Evolutionary conservation across 371 early-diverging fungal genomes (phyloP).

Genomic region (Apophysomyces trapeziformis): DNA sequence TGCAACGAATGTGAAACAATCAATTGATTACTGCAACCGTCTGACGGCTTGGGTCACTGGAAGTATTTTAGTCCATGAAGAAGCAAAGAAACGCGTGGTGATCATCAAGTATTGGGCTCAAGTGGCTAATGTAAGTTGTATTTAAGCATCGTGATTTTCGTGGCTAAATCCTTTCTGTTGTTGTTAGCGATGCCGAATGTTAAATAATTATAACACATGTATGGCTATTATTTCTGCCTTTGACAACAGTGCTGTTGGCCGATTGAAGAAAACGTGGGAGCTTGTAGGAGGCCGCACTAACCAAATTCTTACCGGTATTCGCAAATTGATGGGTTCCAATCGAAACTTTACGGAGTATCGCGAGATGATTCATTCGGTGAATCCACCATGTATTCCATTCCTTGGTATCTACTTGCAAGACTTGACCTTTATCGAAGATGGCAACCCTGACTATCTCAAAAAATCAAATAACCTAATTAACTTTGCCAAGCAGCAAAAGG

Average conservation of each 20-base stretch:
- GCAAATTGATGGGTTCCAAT: slow-evolving; percentile 74
- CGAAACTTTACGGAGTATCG: slow-evolving; percentile 90
- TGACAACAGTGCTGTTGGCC: slow-evolving; percentile 83
- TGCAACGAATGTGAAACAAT: slow-evolving; percentile 71
- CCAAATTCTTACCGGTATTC: slow-evolving; percentile 50
- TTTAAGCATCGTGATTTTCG: not conserved
- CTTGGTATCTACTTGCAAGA: slow-evolving; percentile 89
- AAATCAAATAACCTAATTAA: slow-evolving; percentile 75
- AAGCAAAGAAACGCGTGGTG: slow-evolving; percentile 73
- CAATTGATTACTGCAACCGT: slow-evolving; percentile 70
- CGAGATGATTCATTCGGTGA: slow-evolving; percentile 78
- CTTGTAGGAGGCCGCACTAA: slow-evolving; percentile 48
- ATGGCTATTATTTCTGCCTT: slow-evolving; percentile 89
- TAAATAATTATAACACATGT: slow-evolving; percentile 92
- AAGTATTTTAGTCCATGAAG: slow-evolving; percentile 74
- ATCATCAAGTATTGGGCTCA: slow-evolving; percentile 82
- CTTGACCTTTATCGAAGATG: slow-evolving; percentile 92
- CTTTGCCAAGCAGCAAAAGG: slow-evolving; percentile 85
- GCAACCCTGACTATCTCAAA: slow-evolving; percentile 79
- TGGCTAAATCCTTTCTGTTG: not conserved
- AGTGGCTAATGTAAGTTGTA: slow-evolving; percentile 71
- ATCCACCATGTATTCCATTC: slow-evolving; percentile 93
- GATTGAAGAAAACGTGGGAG: slow-evolving; percentile 87
- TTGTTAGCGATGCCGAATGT: slow-evolving; percentile 57
- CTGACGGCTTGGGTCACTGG: slow-evolving; percentile 81